phyloP scores from a whole-genome alignment of 2,329 filamentous ascomycete species.

The Monosporascus cannonballus region DNA sequence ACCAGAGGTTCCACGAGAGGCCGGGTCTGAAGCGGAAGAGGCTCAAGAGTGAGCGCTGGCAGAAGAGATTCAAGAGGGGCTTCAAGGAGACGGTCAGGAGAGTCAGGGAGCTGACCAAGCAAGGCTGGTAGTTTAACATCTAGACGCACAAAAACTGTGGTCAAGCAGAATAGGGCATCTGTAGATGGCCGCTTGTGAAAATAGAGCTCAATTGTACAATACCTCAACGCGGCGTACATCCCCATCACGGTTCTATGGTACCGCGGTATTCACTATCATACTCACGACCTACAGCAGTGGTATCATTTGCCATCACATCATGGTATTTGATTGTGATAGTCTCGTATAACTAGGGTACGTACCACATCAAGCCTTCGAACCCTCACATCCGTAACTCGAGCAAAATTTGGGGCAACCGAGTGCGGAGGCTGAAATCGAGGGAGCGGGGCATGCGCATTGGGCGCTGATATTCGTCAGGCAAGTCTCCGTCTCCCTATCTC shows the following conservation, averaged over 20 bases:
- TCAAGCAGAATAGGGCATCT: constrained; percentile 1
- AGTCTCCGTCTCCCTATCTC: no score
- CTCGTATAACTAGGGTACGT: background rate
- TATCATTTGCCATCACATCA: no score
- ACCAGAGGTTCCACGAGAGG: constrained; percentile 69
- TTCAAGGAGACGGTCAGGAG: constrained; percentile 60
- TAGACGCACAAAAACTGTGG: constrained; percentile 11
- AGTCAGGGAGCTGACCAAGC: constrained; percentile 64
- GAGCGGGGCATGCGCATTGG: no score
- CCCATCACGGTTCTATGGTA: no score
- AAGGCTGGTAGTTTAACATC: constrained; percentile 61
- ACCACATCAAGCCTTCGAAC: background rate
- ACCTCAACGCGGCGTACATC: no score
- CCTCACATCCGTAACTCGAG: no score
- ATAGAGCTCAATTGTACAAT: constrained; percentile 10
- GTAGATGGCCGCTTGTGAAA: constrained; percentile 2
- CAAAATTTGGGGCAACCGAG: no score
- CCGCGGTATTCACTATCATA: no score
- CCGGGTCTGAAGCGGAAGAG: constrained; percentile 73
- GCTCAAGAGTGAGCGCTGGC: constrained; percentile 63
- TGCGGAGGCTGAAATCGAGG: no score
- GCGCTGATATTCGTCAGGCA: no score
- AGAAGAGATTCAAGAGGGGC: constrained; percentile 59
- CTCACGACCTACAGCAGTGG: no score
- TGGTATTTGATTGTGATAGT: no score